These are phyloP conservation scores for Aureobasidium sp. DNA, from an alignment of 2,329 filamentous ascomycete species.

Conservation along the genomic window DNA sequence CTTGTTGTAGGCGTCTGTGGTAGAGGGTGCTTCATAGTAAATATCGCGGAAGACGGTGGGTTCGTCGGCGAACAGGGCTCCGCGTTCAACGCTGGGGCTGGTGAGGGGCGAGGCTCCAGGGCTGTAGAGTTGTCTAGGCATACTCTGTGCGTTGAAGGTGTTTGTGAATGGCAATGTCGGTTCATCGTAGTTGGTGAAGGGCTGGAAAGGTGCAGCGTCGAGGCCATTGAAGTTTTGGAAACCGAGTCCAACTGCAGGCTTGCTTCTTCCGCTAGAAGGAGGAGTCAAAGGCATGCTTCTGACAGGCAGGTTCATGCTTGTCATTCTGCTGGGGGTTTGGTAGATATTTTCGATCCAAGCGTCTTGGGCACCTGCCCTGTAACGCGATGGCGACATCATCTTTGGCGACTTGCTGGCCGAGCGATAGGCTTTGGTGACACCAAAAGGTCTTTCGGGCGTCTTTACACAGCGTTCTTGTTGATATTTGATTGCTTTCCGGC, in stretches of 20 bases:
- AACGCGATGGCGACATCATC: slow-evolving; percentile 15
- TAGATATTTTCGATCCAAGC: neutral
- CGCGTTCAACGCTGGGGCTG: slow-evolving; percentile 12
- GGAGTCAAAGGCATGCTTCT: slow-evolving; percentile 9
- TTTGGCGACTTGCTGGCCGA: slow-evolving; percentile 9
- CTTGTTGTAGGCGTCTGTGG: neutral
- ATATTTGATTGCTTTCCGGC: slow-evolving; percentile 2
- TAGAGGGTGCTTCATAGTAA: neutral
- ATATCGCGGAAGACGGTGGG: neutral
- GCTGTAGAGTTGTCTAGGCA: slow-evolving; percentile 3
- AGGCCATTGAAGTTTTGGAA: neutral
- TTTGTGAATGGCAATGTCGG: neutral
- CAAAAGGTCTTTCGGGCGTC: neutral
- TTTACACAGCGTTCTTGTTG: neutral
- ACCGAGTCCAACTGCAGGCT: neutral
- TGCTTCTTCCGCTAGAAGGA: slow-evolving; percentile 5
- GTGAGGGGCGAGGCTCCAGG: slow-evolving; percentile 9
- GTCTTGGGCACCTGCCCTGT: slow-evolving; percentile 12
- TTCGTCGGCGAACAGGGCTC: neutral
- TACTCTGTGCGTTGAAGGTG: neutral
- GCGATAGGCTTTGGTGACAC: neutral
- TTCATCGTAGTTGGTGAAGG: neutral
- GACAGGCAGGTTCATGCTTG: slow-evolving; percentile 6
- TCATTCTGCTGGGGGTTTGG: neutral
- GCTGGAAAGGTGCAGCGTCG: neutral